Evolutionary conservation across 2,329 filamentous ascomycete species (phyloP), one percentile per base, ranked within the genome.

Genomic region (Diaporthe sp.): DNA sequence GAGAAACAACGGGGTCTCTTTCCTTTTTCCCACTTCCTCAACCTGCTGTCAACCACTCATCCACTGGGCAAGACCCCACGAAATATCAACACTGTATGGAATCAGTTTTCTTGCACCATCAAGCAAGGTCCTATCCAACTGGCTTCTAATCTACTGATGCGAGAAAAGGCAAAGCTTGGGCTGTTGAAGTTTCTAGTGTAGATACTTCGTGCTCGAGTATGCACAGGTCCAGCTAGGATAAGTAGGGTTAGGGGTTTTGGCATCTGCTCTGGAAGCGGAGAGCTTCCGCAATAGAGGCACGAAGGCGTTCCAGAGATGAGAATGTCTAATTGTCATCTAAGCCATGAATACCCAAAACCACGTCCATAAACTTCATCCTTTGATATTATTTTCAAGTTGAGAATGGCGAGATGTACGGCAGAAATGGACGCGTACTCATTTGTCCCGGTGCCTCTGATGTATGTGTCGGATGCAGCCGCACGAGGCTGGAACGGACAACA

Each of bases 311-410:
- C 46, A 39, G 46, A 69, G 15, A 42, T 25, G 31, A 55, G 4
- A 69, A 28, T 55, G 65, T 69, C n/a, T 69, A 55, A 69, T 69
- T 69, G 22, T 39, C 22, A 39, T 25, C 12, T n/a, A 25, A 39
- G 31, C 62, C 44, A 53, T 51, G 19, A 53, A 51, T 68, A 17
- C 65, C 10, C 34, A 25, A 53, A 6, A 7, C 5, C 6, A 17
- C 31, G 42, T 5, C 15, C 5, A n/a, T 2, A 19, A 51, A 7
- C 22, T 37, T n/a, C 31, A 28, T 13, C 4, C 15, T 39, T 17
- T 3, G 5, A 10, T 15, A n/a, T 31, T 34, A 31, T 8, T 49
- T 8, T 46, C 17, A 13, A 13, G 8, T 28, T 55, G 4, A 28
- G 25, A 55, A 46, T 46, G 44, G 17, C 44, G 44, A 46, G 44